A percentile compares a stretch with the other conserved stretches of the same genome.
Evolutionary conservation across 371 early-diverging fungal species (phyloP).

Genomic region (Mortierella sp.): DNA sequence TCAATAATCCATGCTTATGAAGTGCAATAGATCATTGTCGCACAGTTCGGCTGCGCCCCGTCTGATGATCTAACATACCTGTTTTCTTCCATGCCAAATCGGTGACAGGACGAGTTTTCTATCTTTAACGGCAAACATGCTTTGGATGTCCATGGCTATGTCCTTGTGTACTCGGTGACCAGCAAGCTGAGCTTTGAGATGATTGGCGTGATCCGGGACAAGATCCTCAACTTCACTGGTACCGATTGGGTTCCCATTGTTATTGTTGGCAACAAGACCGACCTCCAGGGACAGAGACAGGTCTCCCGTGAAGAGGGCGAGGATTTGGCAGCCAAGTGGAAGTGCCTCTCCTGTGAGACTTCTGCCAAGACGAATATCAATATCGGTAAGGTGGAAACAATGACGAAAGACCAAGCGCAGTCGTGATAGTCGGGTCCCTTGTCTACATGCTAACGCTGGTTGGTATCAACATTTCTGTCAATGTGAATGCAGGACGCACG

Average conservation of each 20-base stretch:
- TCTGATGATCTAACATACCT: not conserved
- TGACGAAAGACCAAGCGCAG: not conserved
- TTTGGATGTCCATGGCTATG: conserved; percentile 93
- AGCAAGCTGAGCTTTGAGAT: conserved; percentile 90
- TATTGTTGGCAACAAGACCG: conserved; percentile 95
- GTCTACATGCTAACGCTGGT: conserved; percentile 4
- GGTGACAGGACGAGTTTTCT: conserved; percentile 91
- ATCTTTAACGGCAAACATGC: conserved; percentile 91
- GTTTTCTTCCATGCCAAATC: not conserved
- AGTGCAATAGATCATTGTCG: too few relatives aligned
- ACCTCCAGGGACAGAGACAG: conserved; percentile 84
- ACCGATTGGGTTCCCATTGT: conserved; percentile 90
- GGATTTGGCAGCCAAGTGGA: conserved; percentile 82
- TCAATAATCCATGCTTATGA: too few relatives aligned
- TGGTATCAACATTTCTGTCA: not conserved
- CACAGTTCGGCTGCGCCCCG: not conserved
- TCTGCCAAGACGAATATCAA: conserved; percentile 94
- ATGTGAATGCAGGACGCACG: conserved; percentile 59
- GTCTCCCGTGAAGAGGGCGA: conserved; percentile 84
- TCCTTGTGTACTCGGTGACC: conserved; percentile 93
- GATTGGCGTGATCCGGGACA: conserved; percentile 90
- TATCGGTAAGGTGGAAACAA: conserved; percentile 68
- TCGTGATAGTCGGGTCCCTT: not conserved
- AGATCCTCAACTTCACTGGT: conserved; percentile 93
- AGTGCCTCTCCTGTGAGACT: conserved; percentile 88